These are phyloP conservation scores for Bocquillonia castaneifolia DNA, from an alignment of 441 rosid species.

Conservation along the genomic window DNA sequence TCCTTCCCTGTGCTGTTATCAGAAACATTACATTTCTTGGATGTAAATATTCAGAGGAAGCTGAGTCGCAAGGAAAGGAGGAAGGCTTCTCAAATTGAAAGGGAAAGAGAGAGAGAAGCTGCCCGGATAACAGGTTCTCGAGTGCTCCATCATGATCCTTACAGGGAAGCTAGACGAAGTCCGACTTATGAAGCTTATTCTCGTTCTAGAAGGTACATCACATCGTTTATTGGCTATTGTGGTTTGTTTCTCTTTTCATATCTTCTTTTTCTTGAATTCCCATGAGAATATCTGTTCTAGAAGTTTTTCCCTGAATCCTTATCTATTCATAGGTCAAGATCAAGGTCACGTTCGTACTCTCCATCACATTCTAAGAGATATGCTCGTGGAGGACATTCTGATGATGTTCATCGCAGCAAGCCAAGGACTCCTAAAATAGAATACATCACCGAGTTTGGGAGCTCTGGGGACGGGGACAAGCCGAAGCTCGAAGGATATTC, in stretches of 20 bases:
- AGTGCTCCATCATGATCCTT: constrained; percentile 77
- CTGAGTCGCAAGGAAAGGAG: constrained; percentile 95
- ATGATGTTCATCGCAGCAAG: constrained; percentile 55
- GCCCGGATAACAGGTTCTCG: constrained; percentile 57
- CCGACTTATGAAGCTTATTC: constrained; percentile 96
- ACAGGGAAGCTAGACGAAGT: constrained; percentile 88
- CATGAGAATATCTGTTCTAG: constrained; percentile 1
- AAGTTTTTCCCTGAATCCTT: constrained; percentile 13
- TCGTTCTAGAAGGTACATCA: constrained; percentile 62
- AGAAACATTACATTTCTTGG: background rate
- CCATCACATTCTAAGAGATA: constrained; percentile 66
- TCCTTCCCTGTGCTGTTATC: background rate
- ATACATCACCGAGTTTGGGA: constrained; percentile 88
- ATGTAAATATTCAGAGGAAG: constrained; percentile 55
- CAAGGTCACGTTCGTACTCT: constrained; percentile 78
- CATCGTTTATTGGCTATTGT: constrained; percentile 8
- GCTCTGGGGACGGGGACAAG: constrained; percentile 56
- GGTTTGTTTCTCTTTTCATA: background rate
- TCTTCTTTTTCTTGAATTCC: background rate
- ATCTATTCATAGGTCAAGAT: constrained; percentile 49
- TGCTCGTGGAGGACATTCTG: constrained; percentile 53
- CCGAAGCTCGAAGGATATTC: constrained; percentile 77
- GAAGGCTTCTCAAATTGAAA: constrained; percentile 83
- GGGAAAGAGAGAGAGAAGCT: constrained; percentile 85
- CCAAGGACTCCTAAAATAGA: constrained; percentile 73